Conservation (phyloP, 225 moss, liverwort and hornwort genomes). For the Sphagnum tenellum region DNA sequence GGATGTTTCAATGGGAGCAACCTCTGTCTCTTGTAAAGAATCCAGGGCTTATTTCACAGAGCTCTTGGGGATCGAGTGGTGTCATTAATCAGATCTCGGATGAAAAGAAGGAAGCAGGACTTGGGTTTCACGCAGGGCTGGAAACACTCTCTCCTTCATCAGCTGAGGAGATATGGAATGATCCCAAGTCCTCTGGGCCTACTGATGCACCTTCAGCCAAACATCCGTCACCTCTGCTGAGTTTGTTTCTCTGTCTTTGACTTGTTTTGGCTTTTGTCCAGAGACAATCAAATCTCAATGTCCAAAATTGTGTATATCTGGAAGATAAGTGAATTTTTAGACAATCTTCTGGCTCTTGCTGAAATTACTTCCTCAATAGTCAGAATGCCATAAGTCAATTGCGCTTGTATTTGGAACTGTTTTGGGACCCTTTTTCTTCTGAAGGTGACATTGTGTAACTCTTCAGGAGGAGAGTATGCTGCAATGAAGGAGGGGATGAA, state of each 20-base stretch:
- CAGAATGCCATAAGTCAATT: background rate
- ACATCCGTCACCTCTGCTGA: too few relatives aligned
- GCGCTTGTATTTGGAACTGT: background rate
- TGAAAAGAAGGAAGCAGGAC: background rate
- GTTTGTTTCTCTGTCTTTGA: too few relatives aligned
- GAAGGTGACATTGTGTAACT: background rate
- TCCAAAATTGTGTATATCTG: too few relatives aligned
- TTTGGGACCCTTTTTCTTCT: background rate
- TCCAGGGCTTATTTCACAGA: slow-evolving; percentile 3
- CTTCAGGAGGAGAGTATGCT: background rate
- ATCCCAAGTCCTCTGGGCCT: slow-evolving; percentile 27
- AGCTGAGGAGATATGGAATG: slow-evolving; percentile 47
- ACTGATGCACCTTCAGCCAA: slow-evolving; percentile 8
- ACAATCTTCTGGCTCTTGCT: too few relatives aligned
- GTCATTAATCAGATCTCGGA: slow-evolving; percentile 1
- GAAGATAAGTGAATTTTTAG: too few relatives aligned
- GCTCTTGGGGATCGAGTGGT: background rate
- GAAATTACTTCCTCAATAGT: background rate
- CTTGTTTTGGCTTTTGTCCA: too few relatives aligned
- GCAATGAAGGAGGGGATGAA: slow-evolving; percentile 33
- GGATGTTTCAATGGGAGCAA: slow-evolving; percentile 6
- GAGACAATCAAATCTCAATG: too few relatives aligned
- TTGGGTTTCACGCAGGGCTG: slow-evolving; percentile 30
- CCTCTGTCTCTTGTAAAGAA: background rate
- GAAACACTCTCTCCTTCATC: slow-evolving; percentile 24